Evolutionary conservation across 371 early-diverging fungal species (phyloP).

Genomic region (Mucor sp.): DNA sequence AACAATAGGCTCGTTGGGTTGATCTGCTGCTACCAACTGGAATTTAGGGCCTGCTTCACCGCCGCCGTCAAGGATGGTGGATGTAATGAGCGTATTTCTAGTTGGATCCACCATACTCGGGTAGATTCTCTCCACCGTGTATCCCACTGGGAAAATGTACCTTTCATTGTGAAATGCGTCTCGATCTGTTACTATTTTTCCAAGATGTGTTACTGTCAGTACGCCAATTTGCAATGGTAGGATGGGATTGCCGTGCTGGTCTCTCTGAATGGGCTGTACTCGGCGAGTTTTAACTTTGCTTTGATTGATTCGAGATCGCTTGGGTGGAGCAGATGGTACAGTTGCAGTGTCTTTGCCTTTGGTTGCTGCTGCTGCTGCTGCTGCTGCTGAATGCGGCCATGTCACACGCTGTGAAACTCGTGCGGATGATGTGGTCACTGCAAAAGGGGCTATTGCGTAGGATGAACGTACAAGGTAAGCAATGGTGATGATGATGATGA

Average conservation of each 20-base stretch:
- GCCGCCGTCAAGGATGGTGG: constrained; percentile 80
- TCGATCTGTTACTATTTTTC: constrained; percentile 74
- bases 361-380: neutral
- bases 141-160: constrained; percentile 93
- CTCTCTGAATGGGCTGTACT: constrained; percentile 66
- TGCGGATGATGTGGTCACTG: neutral
- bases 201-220: constrained; percentile 74
- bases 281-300: constrained; percentile 37
- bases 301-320: constrained; percentile 41
- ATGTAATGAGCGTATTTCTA: constrained; percentile 65
- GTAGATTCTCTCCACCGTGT: constrained; percentile 65
- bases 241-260: constrained; percentile 68
- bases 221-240: constrained; percentile 85
- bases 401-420: neutral
- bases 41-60: constrained; percentile 65
- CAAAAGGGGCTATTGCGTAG: neutral
- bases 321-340: constrained; percentile 54
- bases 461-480: neutral
- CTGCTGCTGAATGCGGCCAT: neutral
- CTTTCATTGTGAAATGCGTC: constrained; percentile 87
- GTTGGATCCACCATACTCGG: constrained; percentile 75
- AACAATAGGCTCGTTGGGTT: constrained; percentile 61
- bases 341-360: constrained; percentile 17
- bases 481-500: neutral
- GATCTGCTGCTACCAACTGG: constrained; percentile 77